phyloP scores from a whole-genome alignment of 305 asterid species.

The Euphrasia arctica region DNA sequence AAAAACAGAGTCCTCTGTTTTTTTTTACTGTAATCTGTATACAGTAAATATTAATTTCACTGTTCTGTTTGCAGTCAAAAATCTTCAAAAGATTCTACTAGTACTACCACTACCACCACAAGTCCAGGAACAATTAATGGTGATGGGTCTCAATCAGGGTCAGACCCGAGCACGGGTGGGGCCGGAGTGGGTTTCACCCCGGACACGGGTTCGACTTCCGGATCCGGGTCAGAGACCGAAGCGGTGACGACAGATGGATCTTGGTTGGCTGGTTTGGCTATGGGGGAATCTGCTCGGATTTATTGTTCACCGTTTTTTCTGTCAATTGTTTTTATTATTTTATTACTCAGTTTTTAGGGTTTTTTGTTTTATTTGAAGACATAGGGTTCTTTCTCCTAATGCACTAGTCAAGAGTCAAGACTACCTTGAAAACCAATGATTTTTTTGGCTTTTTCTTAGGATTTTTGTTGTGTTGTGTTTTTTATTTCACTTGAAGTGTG shows the following conservation, averaged over 20 bases:
- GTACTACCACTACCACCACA: slow-evolving; percentile 43
- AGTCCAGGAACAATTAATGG: slow-evolving; percentile 33
- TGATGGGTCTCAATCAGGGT: slow-evolving; percentile 43
- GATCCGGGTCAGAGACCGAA: slow-evolving; percentile 48
- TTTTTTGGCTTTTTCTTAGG: no score
- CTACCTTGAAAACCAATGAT: no score
- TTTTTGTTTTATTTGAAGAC: no score
- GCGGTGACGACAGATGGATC: slow-evolving; percentile 64
- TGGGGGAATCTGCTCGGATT: slow-evolving; percentile 91
- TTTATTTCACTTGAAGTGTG: no score
- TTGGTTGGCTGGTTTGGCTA: slow-evolving; percentile 86
- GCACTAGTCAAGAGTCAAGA: no score
- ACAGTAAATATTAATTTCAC: not conserved
- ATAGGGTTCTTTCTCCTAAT: no score
- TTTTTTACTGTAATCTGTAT: not conserved
- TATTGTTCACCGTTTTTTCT: no score
- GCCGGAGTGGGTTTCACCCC: slow-evolving; percentile 33
- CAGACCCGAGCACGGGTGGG: slow-evolving; percentile 45
- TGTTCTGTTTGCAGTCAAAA: slow-evolving; percentile 55
- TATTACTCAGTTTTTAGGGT: no score
- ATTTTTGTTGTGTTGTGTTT: no score
- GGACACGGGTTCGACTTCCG: not conserved
- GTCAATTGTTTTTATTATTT: no score
- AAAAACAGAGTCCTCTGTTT: not conserved
- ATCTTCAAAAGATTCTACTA: slow-evolving; percentile 79